Evolutionary conservation across 129 eudicot species (phyloP), one percentile per base, ranked within the genome.

Genomic region (Flaveria ramosissima): DNA sequence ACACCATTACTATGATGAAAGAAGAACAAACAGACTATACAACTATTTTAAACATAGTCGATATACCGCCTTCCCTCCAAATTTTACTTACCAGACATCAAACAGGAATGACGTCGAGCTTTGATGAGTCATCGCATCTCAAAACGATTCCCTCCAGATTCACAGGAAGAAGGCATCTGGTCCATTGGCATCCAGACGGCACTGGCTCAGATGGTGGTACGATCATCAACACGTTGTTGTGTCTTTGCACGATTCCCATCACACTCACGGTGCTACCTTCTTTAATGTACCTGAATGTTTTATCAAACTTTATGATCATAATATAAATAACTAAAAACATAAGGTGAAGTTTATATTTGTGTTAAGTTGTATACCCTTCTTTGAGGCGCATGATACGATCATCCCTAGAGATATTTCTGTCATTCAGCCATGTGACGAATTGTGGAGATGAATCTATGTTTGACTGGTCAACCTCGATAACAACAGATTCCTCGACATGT

Each of bases 241-340:
- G 87, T 76, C 93, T 78, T 73, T 86, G 90, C 9, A 88, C 93
- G 10, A 88, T 81, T 77, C 90, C 93, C 93, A 88, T 84, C 45
- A 88, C 87, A 64, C 90, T 88, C 55, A 88, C 93, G 0, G 90
- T 86, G 75, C 90, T 88, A 47, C 90, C 93, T 86, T 88, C 93
- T 78, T 88, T 86, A 36, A 88, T 84, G 79, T 85, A 86, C 82
- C 93, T 88, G 75, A 0, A 17, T 16, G 17, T 8, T 72, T 23
- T 41, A 24, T 41, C 26, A 76, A 41, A 26, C 42, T 20, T 12
- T 10, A 75, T 3, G 48, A 73, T 57, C 45, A 57, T 36, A 19
- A 39, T 26, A 23, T 16, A 70, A 10, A 48, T 59, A 43, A 36
- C 7, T 51, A 10, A 4, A 62, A 52, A 41, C n/a, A 48, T 15